Evolutionary conservation across 1,139 yeast species (phyloP), one percentile per base, ranked within the genome.

Genomic region (Hansenula sp.): DNA sequence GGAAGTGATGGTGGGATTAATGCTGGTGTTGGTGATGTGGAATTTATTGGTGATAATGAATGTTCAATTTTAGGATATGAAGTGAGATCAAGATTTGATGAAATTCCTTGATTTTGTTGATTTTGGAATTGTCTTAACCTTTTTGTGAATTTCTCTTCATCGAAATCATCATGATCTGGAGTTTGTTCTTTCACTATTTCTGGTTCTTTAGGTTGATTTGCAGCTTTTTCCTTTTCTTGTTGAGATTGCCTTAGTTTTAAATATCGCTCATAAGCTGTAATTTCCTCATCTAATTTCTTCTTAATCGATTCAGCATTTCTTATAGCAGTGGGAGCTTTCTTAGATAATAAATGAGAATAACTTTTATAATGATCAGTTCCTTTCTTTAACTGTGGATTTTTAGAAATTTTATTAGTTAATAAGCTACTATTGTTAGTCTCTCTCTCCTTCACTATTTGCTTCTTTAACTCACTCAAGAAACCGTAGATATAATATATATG

Each of bases 401-500:
- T 54, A 6, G 69, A 66, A 36, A 77, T 51, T 34, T 62, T 61
- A 55, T 73, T 68, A 41, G 72, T 64, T 30, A 75, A 64, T 39
- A 77, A 60, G 42, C 52, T 48, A 24, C 37, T 17, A 21, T 22
- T 18, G 21, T 34, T 29, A 29, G 32, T 28, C 10, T 6, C n/a
- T 9, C 10, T 6, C n/a, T 4, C 3, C 29, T n/a, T 18, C 13
- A 10, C 22, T 11, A 6, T 11, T 11, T 4, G 7, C 11, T 19
- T 18, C 11, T 7, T 18, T 17, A 4, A 48, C 56, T 37, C 39
- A 53, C 53, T 76, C 77, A 8, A 75, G 65, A 48, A 69, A 73
- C 40, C 82, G 56, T 29, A 68, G 55, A 50, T 73, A 73, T 37
- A 76, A 55, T n/a, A 73, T 55, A 47, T 69, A 76, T 1, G 80